Conservation (phyloP, 163 green algal genomes). For the Scenedesmus sp. region DNA sequence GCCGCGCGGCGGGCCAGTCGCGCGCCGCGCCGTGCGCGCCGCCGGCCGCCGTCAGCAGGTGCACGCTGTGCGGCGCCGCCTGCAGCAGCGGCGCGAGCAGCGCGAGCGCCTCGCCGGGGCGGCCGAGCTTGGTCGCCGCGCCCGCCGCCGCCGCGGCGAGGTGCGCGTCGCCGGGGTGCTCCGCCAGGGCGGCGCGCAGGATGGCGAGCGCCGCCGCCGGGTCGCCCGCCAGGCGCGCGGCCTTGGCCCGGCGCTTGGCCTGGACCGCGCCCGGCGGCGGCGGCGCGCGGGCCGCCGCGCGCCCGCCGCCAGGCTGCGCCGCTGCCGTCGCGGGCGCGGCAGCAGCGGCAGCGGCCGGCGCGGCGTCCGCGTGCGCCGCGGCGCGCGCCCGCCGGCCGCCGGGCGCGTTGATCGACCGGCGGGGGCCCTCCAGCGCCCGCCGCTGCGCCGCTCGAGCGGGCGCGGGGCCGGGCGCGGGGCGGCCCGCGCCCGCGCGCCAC, state of each 20-base stretch:
- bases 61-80: conserved; percentile 38
- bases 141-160: conserved; percentile 48
- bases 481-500: too few species aligned
- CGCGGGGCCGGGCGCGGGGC: too few species aligned
- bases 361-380: too few species aligned
- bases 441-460: too few species aligned
- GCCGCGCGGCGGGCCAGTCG: conserved; percentile 18
- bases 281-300: too few species aligned
- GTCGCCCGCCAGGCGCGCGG: conserved; percentile 22
- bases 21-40: conserved; percentile 5
- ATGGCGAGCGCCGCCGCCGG: conserved; percentile 38
- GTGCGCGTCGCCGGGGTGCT: conserved; percentile 35
- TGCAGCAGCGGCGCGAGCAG: conserved; percentile 49
- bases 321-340: too few species aligned
- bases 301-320: too few species aligned
- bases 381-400: too few species aligned
- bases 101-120: conserved; percentile 41
- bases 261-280: not conserved
- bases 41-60: conserved; percentile 46
- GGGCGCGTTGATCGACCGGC: too few species aligned
- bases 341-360: too few species aligned
- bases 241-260: conserved; percentile 21
- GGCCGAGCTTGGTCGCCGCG: conserved; percentile 44
- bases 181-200: conserved; percentile 40
- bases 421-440: too few species aligned